Conservation (phyloP, 73 alveolate genomes). For the Tetrahymena malaccensis region DNA sequence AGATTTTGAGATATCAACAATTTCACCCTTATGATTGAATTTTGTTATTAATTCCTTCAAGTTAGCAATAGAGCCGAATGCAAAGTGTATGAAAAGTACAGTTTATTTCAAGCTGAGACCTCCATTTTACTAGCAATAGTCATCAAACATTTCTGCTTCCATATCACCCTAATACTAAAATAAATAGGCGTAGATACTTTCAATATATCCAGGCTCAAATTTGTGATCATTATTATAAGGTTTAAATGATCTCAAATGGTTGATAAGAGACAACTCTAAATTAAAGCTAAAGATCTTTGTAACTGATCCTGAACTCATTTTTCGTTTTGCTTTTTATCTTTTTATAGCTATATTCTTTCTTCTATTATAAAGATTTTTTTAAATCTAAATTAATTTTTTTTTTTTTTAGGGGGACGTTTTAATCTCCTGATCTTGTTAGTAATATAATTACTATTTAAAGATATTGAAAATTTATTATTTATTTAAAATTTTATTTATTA, state of each 20-base stretch:
- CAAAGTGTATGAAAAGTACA: conserved; percentile 25
- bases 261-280: background rate
- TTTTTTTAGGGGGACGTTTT: background rate
- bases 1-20: conserved; percentile 21
- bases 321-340: background rate
- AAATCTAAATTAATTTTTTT: background rate
- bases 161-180: conserved; percentile 30
- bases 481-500: background rate
- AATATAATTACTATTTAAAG: background rate
- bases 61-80: conserved; percentile 26
- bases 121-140: conserved; percentile 31
- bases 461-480: background rate
- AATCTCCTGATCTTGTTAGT: background rate
- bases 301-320: background rate
- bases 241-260: background rate
- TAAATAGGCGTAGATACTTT: conserved; percentile 18
- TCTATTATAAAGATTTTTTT: background rate
- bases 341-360: background rate
- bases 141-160: conserved; percentile 33
- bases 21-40: conserved; percentile 5
- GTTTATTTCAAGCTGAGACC: conserved; percentile 5
- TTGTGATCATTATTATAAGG: background rate
- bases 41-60: background rate
- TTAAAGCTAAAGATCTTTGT: background rate
- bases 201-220: conserved; percentile 27